phyloP scores from a whole-genome alignment of 164 flowering plant genomes.

The Warburgia ugandensis region DNA sequence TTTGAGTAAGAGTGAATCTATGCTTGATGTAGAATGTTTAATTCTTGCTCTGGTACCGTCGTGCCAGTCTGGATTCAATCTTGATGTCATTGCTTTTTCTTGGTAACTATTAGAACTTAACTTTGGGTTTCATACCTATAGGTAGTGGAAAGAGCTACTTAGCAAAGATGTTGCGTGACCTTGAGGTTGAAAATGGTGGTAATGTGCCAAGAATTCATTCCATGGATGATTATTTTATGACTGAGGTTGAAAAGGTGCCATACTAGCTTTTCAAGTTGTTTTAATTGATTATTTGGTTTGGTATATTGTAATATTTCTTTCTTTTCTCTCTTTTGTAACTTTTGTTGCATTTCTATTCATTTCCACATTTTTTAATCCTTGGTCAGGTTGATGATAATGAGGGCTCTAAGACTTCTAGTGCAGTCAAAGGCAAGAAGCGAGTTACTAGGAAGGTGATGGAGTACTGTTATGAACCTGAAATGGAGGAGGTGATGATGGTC shows the following conservation, averaged over 20 bases:
- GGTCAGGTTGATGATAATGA: conserved; percentile 67
- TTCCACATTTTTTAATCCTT: conserved; percentile 2
- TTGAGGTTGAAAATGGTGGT: conserved; percentile 93
- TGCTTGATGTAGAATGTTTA: too few species aligned
- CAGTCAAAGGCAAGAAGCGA: conserved; percentile 58
- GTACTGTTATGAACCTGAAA: conserved; percentile 97
- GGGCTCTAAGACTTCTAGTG: conserved; percentile 40
- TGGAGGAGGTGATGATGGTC: conserved; percentile 77
- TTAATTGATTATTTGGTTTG: background rate
- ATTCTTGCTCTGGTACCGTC: too few species aligned
- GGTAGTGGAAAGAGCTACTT: conserved; percentile 98
- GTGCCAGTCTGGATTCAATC: too few species aligned
- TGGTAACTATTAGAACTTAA: background rate
- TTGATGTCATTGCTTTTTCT: background rate
- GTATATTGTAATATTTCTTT: background rate
- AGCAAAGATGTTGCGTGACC: conserved; percentile 84
- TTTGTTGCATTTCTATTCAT: background rate
- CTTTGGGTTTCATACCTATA: conserved; percentile 12
- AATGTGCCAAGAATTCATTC: conserved; percentile 87
- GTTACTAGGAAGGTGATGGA: conserved; percentile 73
- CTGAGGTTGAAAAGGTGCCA: conserved; percentile 91
- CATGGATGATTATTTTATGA: conserved; percentile 99
- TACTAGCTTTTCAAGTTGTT: background rate
- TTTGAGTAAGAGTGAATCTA: too few species aligned
- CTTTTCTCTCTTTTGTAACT: background rate